Percentiles rank a stretch among this genome's conserved stretches.
phyloP scores from a whole-genome alignment of 192 early-diverging fungal species.

The Backusella liffmaniae region DNA sequence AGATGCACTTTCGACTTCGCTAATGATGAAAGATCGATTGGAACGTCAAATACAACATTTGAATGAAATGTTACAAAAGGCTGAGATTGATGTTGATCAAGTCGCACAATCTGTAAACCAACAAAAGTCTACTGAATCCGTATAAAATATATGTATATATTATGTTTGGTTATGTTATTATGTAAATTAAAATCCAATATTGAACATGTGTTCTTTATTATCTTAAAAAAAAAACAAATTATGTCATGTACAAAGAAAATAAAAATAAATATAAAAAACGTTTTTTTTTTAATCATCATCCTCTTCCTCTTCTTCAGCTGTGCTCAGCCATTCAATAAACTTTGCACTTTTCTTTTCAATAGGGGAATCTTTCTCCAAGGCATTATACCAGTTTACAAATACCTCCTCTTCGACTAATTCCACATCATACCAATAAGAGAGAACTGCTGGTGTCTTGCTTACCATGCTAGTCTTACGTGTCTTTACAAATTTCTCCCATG shows the following conservation, averaged over 20 bases:
- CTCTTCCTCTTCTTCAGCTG: constrained; percentile 79
- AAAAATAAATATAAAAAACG: neutral
- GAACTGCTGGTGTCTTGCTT: constrained; percentile 56
- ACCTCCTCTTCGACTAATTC: constrained; percentile 84
- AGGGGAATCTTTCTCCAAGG: constrained; percentile 43
- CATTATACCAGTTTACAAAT: constrained; percentile 65
- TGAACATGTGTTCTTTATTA: neutral
- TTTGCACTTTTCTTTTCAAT: constrained; percentile 62
- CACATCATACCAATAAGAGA: constrained; percentile 68
- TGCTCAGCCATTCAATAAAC: constrained; percentile 78
- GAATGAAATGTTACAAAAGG: constrained; percentile 2
- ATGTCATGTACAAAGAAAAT: neutral
- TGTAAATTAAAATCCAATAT: neutral
- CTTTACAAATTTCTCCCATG: constrained; percentile 60
- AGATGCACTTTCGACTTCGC: neutral
- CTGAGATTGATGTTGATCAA: constrained; percentile 12
- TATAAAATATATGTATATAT: neutral
- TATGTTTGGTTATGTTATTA: neutral
- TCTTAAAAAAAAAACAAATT: neutral
- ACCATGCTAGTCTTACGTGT: constrained; percentile 46
- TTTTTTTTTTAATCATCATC: constrained; percentile 2
- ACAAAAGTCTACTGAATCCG: neutral
- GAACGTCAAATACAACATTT: constrained; percentile 8
- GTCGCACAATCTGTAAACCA: constrained; percentile 9
- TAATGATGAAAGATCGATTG: neutral